Conservation (phyloP, 306 rosid species). For the Cicer pinnatifidum region DNA sequence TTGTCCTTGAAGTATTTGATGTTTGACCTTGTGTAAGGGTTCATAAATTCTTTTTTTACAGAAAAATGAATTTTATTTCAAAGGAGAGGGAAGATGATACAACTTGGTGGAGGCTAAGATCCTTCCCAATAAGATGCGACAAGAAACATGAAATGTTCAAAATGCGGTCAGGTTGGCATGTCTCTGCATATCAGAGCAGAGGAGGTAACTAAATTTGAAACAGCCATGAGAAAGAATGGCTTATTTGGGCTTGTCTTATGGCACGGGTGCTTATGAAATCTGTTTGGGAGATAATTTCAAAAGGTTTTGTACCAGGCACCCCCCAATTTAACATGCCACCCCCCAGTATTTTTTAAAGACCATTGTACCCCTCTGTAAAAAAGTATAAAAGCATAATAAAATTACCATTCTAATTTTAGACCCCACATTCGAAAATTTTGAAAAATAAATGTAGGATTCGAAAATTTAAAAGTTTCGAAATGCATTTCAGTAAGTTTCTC, state of each 20-base stretch:
- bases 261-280: too few species aligned
- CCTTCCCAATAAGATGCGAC: background rate
- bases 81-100: constrained; percentile 2
- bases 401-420: too few species aligned
- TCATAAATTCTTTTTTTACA: background rate
- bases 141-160: constrained; percentile 14
- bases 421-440: too few species aligned
- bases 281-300: too few species aligned
- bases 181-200: constrained; percentile 6
- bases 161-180: background rate
- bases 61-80: background rate
- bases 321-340: too few species aligned
- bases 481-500: too few species aligned
- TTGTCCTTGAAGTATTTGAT: constrained; percentile 28
- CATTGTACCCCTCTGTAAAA: background rate
- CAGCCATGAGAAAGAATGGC: background rate
- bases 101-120: background rate
- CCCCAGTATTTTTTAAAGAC: too few species aligned
- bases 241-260: too few species aligned
- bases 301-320: too few species aligned
- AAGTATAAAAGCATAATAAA: too few species aligned
- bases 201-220: background rate
- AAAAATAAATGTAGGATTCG: too few species aligned
- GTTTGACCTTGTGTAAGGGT: constrained; percentile 22
- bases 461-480: too few species aligned